phyloP scores from a whole-genome alignment of 169 alveolate species.

The Plasmodium billcollinsi region DNA sequence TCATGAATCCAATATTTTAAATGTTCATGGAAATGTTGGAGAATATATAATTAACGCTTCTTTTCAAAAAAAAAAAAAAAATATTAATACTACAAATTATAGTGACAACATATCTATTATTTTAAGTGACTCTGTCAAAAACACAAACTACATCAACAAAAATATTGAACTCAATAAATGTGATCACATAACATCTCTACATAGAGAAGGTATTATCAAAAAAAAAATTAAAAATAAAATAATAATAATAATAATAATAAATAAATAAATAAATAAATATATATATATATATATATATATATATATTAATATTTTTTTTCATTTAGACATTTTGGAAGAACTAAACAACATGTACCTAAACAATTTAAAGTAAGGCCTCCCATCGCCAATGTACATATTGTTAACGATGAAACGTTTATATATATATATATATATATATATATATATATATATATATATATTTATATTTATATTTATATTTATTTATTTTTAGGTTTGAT shows the following conservation, averaged over 20 bases:
- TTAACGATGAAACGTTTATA: background rate
- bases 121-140: constrained; percentile 29
- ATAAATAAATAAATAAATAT: background rate
- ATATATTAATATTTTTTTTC: background rate
- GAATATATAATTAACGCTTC: constrained; percentile 50
- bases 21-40: constrained; percentile 55
- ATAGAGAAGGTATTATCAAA: constrained; percentile 38
- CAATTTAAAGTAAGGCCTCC: constrained; percentile 29
- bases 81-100: background rate
- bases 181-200: constrained; percentile 14
- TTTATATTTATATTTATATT: background rate
- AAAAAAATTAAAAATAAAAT: background rate
- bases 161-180: constrained; percentile 22
- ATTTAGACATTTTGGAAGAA: constrained; percentile 48
- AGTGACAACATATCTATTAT: constrained; percentile 20
- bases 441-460: too few species aligned
- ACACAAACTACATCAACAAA: constrained; percentile 21
- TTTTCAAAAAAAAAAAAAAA: background rate
- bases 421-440: background rate
- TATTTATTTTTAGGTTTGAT: constrained; percentile 17
- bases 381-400: too few species aligned
- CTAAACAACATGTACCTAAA: constrained; percentile 51
- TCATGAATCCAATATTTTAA: constrained; percentile 18
- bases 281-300: background rate
- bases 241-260: background rate